Conservation (phyloP, 108 stramenopile genomes). For the Schizochytrium sp. region DNA sequence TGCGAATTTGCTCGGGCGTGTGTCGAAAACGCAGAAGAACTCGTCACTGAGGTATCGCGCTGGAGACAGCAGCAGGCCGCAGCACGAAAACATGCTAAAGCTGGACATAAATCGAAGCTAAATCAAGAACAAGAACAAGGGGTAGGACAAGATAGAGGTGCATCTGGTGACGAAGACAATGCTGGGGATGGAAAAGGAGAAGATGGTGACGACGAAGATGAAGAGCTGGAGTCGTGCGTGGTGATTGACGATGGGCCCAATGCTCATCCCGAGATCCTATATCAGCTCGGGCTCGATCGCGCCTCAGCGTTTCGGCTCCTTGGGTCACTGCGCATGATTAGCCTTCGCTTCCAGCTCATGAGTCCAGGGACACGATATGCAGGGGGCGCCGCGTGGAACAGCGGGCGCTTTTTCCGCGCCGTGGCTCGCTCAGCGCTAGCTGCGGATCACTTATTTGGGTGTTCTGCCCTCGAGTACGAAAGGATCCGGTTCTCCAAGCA, state of each 20-base stretch:
- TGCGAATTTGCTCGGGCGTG: slow-evolving; percentile 3
- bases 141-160: background rate
- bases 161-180: too few relatives aligned
- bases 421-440: background rate
- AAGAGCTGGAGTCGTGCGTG: background rate
- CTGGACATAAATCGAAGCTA: background rate
- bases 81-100: background rate
- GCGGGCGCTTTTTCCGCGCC: background rate
- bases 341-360: background rate
- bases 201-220: background rate
- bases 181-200: too few relatives aligned
- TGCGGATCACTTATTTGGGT: background rate
- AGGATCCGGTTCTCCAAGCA: background rate
- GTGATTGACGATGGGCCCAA: too few relatives aligned
- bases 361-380: background rate
- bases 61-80: background rate
- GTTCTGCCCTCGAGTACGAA: background rate
- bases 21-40: background rate
- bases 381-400: background rate
- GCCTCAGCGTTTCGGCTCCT: background rate
- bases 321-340: background rate
- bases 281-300: background rate
- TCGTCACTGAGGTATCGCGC: background rate
- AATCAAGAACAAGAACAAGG: background rate
- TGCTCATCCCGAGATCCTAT: background rate